Evolutionary conservation across 371 early-diverging fungal species (phyloP), one percentile per base, ranked within the genome.

Genomic region (Nematocida major): DNA sequence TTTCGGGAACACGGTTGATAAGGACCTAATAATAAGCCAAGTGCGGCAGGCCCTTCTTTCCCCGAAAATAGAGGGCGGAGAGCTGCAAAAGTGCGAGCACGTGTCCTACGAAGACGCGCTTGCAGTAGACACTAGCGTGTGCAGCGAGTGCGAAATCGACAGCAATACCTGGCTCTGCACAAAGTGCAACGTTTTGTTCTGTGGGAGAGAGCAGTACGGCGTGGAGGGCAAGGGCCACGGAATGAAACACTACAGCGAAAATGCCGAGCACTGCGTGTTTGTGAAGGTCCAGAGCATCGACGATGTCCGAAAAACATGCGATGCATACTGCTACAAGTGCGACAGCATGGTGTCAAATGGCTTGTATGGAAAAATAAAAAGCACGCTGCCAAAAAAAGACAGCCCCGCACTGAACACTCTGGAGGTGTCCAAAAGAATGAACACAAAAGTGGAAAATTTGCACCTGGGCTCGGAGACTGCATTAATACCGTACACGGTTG

Each of bases 181-280:
- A 34, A 81, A 79, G 1, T 89, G 89, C 80, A 88, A 88, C 36
- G 86, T 86, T 62, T 57, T 88, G 34, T 88, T 88, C 1, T 89
- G 89, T 78, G 89, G 89, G 7, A 80, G 89, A 32, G 69, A 88
- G 66, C 97, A 98, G 82, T 93, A 89, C 82, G 99, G 97, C 2
- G 84, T 88, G n/a, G 93, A 93, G n/a, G 99, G 99, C n/a, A 96
- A 97, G 83, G 91, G 93, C 32, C 99, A 98, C 84, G 95, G 90
- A 1, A 79, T 92, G 51, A 87, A 86, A 0, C 99, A 98, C 85
- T 93, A 86, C 81, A 87, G 11, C 20, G 59, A 91, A 49, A 68
- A 84, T 15, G 91, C 91, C 0, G 89, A 88, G 0, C 97, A 97
- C 81, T 87, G 87, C 9, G 89, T 92, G 0, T 88, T 90, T 51